These are phyloP conservation scores for Solanum medicagineum DNA, from an alignment of 257 asterid species.

Conservation along the genomic window DNA sequence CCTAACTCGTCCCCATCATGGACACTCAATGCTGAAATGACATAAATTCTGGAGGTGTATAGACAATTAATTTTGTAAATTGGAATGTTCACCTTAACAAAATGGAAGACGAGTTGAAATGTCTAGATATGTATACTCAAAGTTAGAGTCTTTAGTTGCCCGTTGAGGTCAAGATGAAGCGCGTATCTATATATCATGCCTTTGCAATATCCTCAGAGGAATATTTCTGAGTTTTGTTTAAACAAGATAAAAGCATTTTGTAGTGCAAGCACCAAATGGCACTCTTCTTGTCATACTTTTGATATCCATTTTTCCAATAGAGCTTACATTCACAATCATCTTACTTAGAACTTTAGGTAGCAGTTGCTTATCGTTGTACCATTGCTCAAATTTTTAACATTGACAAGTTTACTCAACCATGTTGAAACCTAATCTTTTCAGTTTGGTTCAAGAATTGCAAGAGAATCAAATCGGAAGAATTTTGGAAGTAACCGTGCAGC, in stretches of 20 bases:
- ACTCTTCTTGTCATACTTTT: not conserved
- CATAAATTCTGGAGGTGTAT: too few relatives aligned
- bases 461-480: conserved; percentile 80
- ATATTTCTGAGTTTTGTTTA: not conserved
- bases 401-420: not conserved
- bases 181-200: too few relatives aligned
- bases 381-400: not conserved
- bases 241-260: not conserved
- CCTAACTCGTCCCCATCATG: too few relatives aligned
- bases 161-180: too few relatives aligned
- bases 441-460: conserved; percentile 90
- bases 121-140: too few relatives aligned
- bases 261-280: not conserved
- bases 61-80: too few relatives aligned
- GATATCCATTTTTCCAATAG: not conserved
- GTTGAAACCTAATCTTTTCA: conserved; percentile 7
- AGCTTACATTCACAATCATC: not conserved
- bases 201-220: not conserved
- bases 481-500: conserved; percentile 97
- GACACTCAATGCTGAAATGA: too few relatives aligned
- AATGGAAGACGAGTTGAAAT: too few relatives aligned
- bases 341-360: not conserved
- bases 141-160: too few relatives aligned
- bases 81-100: too few relatives aligned
- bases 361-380: not conserved